Evolutionary conservation across 345 rosid species (phyloP).

Genomic region (Eucalyptus pauciflora): DNA sequence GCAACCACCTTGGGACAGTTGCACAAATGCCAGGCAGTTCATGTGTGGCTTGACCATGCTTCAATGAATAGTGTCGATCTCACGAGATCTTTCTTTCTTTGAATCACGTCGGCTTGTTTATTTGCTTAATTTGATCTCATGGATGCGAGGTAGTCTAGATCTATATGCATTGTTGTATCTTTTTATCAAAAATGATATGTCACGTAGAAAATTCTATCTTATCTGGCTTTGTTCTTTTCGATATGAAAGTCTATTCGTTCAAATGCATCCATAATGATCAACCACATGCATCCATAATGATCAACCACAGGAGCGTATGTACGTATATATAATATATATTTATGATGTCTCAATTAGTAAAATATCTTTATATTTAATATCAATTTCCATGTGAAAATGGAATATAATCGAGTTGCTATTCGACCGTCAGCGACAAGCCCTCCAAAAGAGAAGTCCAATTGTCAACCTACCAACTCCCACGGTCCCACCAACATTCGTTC

Average conservation of each 20-base stretch:
- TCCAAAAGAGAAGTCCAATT: neutral
- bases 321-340: neutral
- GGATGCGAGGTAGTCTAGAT: neutral
- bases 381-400: neutral
- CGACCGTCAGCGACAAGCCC: neutral
- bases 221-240: accelerated
- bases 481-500: neutral
- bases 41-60: neutral
- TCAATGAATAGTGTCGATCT: neutral
- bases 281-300: neutral
- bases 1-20: neutral
- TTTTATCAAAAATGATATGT: neutral
- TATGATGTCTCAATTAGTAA: neutral
- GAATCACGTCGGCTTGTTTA: neutral
- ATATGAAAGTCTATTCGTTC: neutral
- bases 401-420: neutral
- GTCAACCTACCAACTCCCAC: neutral
- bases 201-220: accelerated
- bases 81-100: neutral
- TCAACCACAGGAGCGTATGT: neutral
- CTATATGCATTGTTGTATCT: neutral
- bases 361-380: neutral
- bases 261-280: neutral
- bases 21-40: accelerated
- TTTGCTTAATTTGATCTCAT: neutral